Conservation (phyloP, 2,329 filamentous ascomycete species). For the Magnaporthales sp. region DNA sequence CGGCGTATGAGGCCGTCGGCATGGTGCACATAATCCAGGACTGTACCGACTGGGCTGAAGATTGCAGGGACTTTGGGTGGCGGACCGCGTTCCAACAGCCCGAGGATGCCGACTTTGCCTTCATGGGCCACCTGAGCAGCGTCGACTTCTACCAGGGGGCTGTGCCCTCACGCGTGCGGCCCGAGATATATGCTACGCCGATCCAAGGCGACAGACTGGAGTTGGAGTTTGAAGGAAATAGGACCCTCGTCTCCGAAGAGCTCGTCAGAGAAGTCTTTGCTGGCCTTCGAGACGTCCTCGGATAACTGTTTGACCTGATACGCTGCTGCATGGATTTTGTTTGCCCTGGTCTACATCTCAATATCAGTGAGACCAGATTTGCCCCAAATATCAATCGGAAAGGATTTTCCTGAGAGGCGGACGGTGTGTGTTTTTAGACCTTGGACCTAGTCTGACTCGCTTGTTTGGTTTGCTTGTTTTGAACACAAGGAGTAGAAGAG, state of each 20-base stretch:
- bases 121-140: not conserved
- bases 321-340: too few relatives aligned
- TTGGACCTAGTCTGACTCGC: too few relatives aligned
- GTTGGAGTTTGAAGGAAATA: not conserved
- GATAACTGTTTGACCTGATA: too few relatives aligned
- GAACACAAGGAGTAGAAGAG: too few relatives aligned
- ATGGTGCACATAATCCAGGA: not conserved
- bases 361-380: too few relatives aligned
- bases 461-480: too few relatives aligned
- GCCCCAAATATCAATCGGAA: too few relatives aligned
- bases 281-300: not conserved
- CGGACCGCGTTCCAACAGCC: not conserved
- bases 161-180: not conserved
- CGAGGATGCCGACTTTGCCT: not conserved
- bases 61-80: not conserved
- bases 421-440: too few relatives aligned
- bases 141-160: not conserved
- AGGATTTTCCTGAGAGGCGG: too few relatives aligned
- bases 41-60: not conserved
- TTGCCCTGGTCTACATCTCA: too few relatives aligned
- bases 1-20: not conserved
- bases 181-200: not conserved
- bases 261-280: not conserved
- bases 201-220: not conserved
- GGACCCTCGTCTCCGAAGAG: not conserved